phyloP scores from a whole-genome alignment of 2,329 filamentous ascomycete genomes.

The Curvularia sp. region DNA sequence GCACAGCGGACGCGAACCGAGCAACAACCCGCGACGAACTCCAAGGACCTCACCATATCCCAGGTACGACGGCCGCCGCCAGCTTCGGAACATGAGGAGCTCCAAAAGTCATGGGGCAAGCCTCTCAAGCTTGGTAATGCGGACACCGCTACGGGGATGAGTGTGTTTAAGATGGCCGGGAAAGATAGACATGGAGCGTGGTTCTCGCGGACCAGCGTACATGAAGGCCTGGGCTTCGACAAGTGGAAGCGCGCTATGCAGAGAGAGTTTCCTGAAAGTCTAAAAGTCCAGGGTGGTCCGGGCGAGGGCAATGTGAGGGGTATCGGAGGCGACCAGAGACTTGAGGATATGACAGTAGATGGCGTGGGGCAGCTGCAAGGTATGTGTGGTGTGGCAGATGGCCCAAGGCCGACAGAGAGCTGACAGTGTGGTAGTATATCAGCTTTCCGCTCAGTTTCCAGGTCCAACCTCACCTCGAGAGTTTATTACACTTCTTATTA shows the following conservation, averaged over 20 bases:
- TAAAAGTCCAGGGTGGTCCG: constrained; percentile 73
- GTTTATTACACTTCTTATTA: constrained; percentile 81
- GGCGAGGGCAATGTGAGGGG: constrained; percentile 81
- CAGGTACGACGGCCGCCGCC: constrained; percentile 59
- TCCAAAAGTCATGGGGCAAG: constrained; percentile 87
- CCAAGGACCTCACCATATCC: constrained; percentile 62
- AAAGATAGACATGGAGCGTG: constrained; percentile 86
- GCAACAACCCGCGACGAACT: constrained; percentile 59
- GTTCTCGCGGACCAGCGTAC: constrained; percentile 86
- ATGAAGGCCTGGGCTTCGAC: constrained; percentile 77
- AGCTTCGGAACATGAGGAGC: constrained; percentile 61
- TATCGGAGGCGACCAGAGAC: constrained; percentile 78
- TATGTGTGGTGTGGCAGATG: constrained; percentile 58
- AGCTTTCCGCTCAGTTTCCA: constrained; percentile 87
- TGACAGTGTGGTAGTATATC: constrained; percentile 67
- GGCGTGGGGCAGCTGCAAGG: constrained; percentile 70
- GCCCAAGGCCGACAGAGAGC: background rate
- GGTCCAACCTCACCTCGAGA: constrained; percentile 87
- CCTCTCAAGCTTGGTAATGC: constrained; percentile 74
- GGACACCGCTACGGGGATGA: constrained; percentile 78
- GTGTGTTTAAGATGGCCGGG: constrained; percentile 78
- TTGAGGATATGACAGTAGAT: constrained; percentile 69
- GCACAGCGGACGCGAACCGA: constrained; percentile 65
- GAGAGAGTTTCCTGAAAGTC: constrained; percentile 78
- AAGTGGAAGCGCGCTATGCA: constrained; percentile 80